Percentiles rank a stretch among this genome's conserved stretches.
Conservation (phyloP, 176 grass and related monocot species). For the Lolium perenne region DNA sequence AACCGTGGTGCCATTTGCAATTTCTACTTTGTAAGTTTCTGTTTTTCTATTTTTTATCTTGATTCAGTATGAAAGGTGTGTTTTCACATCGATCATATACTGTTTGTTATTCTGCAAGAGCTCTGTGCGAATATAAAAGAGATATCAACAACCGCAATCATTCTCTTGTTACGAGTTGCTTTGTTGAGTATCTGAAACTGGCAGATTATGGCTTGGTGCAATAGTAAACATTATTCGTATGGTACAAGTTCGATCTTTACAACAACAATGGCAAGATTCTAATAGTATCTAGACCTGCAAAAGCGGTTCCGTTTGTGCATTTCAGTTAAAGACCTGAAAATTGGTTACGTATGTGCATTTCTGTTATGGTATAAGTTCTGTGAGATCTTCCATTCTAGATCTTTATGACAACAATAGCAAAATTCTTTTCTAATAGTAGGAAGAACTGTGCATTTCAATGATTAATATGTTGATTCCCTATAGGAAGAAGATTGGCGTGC, state of each 20-base stretch:
- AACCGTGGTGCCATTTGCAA: constrained; percentile 34
- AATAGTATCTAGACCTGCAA: not conserved
- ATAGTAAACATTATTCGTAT: too few relatives aligned
- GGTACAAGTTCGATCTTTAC: too few relatives aligned
- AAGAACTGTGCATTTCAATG: too few relatives aligned
- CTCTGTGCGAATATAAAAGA: too few relatives aligned
- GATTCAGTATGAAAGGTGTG: not conserved
- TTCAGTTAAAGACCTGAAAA: not conserved
- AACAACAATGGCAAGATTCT: not conserved
- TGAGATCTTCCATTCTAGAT: too few relatives aligned
- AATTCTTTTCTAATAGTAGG: too few relatives aligned
- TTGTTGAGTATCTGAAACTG: not conserved
- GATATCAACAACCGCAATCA: not conserved
- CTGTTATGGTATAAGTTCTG: too few relatives aligned
- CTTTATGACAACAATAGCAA: too few relatives aligned
- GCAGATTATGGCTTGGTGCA: not conserved
- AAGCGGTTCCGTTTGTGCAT: too few relatives aligned
- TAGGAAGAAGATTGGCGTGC: not conserved
- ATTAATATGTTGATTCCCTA: too few relatives aligned
- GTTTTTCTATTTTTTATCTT: not conserved
- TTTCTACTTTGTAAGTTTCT: not conserved
- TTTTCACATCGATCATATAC: not conserved
- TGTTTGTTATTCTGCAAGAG: too few relatives aligned
- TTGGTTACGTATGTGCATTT: too few relatives aligned
- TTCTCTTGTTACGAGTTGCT: not conserved